phyloP scores from a whole-genome alignment of 257 asterid genomes.

The Rubia yunnanensis region DNA sequence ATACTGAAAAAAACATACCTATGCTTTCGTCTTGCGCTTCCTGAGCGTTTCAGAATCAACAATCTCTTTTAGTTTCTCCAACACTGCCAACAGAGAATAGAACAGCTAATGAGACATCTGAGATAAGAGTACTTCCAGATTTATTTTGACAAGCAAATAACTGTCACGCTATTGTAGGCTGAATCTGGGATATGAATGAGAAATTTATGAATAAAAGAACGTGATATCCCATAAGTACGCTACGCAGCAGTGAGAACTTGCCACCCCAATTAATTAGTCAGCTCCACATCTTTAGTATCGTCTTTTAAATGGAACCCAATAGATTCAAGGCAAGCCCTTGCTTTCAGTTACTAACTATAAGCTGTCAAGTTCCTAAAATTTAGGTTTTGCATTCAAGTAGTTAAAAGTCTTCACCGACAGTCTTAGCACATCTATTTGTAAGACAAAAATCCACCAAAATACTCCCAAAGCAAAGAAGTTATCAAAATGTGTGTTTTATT shows the following conservation, averaged over 20 bases:
- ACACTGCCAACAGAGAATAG: conserved; percentile 35
- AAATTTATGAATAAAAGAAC: not conserved
- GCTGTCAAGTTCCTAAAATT: not conserved
- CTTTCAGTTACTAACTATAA: not conserved
- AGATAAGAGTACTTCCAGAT: not conserved
- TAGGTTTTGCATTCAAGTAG: not conserved
- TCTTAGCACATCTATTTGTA: not conserved
- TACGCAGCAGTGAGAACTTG: not conserved
- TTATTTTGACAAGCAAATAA: not conserved
- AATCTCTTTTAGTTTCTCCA: conserved; percentile 62
- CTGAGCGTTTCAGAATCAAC: conserved; percentile 39
- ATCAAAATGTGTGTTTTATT: not conserved
- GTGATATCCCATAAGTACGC: not conserved
- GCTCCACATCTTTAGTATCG: not conserved
- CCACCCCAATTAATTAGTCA: not conserved
- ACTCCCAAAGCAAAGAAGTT: not conserved
- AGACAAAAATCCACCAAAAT: not conserved
- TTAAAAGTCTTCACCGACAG: not conserved
- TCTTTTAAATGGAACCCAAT: too few species aligned
- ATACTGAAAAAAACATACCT: conserved; percentile 18
- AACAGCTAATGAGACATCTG: not conserved
- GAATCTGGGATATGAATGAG: not conserved
- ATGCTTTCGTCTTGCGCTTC: conserved; percentile 36
- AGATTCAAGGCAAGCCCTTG: not conserved
- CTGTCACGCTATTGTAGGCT: not conserved